These are phyloP conservation scores for Botryotinia calthae DNA, from an alignment of 2,329 filamentous ascomycete genomes.

Conservation along the genomic window DNA sequence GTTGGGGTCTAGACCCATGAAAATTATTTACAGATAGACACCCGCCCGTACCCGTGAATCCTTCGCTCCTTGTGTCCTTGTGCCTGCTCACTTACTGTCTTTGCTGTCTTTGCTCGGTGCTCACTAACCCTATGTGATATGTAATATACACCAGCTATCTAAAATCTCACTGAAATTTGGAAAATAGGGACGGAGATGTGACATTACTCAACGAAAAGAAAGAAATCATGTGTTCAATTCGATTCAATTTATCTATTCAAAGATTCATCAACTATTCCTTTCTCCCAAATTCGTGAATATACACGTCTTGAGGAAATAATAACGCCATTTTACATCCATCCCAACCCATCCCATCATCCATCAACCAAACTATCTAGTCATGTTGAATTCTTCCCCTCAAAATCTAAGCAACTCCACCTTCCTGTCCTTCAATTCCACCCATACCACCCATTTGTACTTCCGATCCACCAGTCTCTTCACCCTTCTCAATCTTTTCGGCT, in stretches of 20 bases:
- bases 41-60: neutral
- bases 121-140: no score
- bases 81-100: neutral
- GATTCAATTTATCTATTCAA: neutral
- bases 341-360: neutral
- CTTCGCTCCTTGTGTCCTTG: neutral
- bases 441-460: slow-evolving; percentile 16
- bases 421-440: slow-evolving; percentile 18
- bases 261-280: neutral
- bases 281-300: neutral
- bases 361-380: neutral
- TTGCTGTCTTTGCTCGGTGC: no score
- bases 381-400: neutral
- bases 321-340: neutral
- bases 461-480: slow-evolving; percentile 26
- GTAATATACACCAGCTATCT: neutral
- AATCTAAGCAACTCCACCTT: slow-evolving; percentile 12
- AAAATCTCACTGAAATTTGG: neutral
- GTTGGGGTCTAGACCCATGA: neutral
- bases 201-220: neutral
- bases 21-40: neutral
- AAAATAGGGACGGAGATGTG: neutral
- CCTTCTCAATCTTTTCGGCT: slow-evolving; percentile 31
- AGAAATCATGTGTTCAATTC: neutral
- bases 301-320: neutral